Conservation (phyloP, 1,284 basidiomycete species). For the Schizophyllum amplum region DNA sequence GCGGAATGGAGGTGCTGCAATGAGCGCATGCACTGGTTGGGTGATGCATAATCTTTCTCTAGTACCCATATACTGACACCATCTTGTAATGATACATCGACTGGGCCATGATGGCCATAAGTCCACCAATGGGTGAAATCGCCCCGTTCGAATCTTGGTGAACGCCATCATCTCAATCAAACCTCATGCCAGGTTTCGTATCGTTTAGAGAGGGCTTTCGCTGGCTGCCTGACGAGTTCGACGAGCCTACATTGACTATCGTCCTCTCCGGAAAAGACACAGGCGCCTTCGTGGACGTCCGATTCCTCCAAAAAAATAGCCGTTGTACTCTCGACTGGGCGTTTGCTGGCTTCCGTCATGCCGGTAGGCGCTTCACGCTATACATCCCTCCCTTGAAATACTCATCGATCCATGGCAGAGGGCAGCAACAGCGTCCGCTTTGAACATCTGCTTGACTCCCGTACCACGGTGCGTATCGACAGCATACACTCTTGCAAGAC, state of each 20-base stretch:
- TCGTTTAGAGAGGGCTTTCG: slow-evolving; percentile 22
- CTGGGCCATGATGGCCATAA: too few species aligned
- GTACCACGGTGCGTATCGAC: slow-evolving; percentile 15
- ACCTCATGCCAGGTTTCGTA: slow-evolving; percentile 11
- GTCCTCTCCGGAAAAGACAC: slow-evolving; percentile 21
- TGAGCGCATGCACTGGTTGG: too few species aligned
- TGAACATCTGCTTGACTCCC: slow-evolving; percentile 23
- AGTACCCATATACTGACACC: too few species aligned
- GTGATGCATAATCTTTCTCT: too few species aligned
- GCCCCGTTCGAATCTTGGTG: too few species aligned
- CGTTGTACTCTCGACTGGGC: slow-evolving; percentile 23
- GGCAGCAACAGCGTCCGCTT: slow-evolving; percentile 18
- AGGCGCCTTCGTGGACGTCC: slow-evolving; percentile 24
- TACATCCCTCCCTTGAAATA: too few species aligned
- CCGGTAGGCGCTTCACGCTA: slow-evolving; percentile 11
- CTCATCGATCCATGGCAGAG: slow-evolving; percentile 6
- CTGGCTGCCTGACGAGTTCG: slow-evolving; percentile 20
- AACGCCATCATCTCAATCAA: too few species aligned
- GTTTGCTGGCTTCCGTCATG: slow-evolving; percentile 24
- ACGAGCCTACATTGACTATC: slow-evolving; percentile 24
- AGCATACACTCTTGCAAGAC: too few species aligned
- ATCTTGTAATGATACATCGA: too few species aligned
- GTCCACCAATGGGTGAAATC: too few species aligned
- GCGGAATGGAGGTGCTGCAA: slow-evolving; percentile 26
- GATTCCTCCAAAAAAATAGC: slow-evolving; percentile 21